Percentiles rank a stretch among this genome's conserved stretches.
Evolutionary conservation across 2,329 filamentous ascomycete species (phyloP).

Genomic region (Verticillium albo-atrum): DNA sequence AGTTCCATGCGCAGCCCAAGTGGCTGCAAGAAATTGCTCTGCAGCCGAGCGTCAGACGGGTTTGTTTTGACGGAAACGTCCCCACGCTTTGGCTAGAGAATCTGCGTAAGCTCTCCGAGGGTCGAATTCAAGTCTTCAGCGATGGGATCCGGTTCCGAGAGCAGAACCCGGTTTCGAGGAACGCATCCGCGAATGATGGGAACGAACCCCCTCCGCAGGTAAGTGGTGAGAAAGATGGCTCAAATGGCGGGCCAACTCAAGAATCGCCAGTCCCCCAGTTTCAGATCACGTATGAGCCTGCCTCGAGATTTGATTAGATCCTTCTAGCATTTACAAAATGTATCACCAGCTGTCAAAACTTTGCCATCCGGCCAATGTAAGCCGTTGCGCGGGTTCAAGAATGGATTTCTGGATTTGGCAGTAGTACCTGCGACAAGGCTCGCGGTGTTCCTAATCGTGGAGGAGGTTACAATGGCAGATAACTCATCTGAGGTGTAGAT

Average conservation of each 20-base stretch:
- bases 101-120: not conserved
- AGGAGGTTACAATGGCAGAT: too few relatives aligned
- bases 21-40: not conserved
- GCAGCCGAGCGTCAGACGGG: not conserved
- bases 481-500: too few relatives aligned
- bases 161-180: not conserved
- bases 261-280: not conserved
- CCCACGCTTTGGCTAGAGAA: not conserved
- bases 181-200: too few relatives aligned
- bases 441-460: too few relatives aligned
- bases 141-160: not conserved
- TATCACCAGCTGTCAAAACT: too few relatives aligned
- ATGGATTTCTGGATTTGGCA: too few relatives aligned
- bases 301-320: not conserved
- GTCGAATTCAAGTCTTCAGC: not conserved
- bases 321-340: too few relatives aligned
- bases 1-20: not conserved
- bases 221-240: not conserved
- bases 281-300: not conserved
- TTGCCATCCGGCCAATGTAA: too few relatives aligned
- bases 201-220: too few relatives aligned
- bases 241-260: not conserved
- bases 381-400: too few relatives aligned
- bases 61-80: not conserved
- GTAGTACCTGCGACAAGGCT: too few relatives aligned